phyloP scores from a whole-genome alignment of 2,329 filamentous ascomycete genomes.

The Pseudofabraea citricarpa region DNA sequence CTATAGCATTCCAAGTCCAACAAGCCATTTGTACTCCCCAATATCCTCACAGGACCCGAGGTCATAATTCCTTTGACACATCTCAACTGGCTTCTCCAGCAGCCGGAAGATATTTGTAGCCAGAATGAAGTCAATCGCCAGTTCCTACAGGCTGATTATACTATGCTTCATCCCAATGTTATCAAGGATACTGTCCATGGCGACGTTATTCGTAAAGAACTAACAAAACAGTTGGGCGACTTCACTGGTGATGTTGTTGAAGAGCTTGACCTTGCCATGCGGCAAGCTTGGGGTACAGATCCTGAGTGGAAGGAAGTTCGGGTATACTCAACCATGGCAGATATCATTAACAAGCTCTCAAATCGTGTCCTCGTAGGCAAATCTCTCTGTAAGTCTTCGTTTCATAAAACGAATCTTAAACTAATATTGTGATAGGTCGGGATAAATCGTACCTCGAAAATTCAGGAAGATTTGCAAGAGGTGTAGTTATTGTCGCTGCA shows the following conservation, averaged over 20 bases:
- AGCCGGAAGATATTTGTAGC: conserved; percentile 34
- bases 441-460: conserved; percentile 31
- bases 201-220: conserved; percentile 29
- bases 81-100: conserved; percentile 35
- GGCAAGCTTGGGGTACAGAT: conserved; percentile 19
- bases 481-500: conserved; percentile 29
- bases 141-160: conserved; percentile 32
- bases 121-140: conserved; percentile 33
- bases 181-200: conserved; percentile 29
- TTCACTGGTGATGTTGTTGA: conserved; percentile 20
- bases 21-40: conserved; percentile 36
- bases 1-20: conserved; percentile 37
- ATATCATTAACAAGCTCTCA: conserved; percentile 22
- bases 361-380: conserved; percentile 27
- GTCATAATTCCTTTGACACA: conserved; percentile 36
- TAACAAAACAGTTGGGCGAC: conserved; percentile 26
- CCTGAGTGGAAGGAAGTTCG: conserved; percentile 21
- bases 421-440: conserved; percentile 11
- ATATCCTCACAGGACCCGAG: conserved; percentile 34
- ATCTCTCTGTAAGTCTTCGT: conserved; percentile 23
- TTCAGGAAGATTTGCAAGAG: conserved; percentile 26
- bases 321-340: conserved; percentile 20
- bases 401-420: too few species aligned
- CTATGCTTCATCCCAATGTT: conserved; percentile 19
- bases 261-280: conserved; percentile 20